Percentiles rank a stretch among this genome's conserved stretches.
phyloP scores from a whole-genome alignment of 2,329 filamentous ascomycete genomes.

The Colletotrichum karsti region DNA sequence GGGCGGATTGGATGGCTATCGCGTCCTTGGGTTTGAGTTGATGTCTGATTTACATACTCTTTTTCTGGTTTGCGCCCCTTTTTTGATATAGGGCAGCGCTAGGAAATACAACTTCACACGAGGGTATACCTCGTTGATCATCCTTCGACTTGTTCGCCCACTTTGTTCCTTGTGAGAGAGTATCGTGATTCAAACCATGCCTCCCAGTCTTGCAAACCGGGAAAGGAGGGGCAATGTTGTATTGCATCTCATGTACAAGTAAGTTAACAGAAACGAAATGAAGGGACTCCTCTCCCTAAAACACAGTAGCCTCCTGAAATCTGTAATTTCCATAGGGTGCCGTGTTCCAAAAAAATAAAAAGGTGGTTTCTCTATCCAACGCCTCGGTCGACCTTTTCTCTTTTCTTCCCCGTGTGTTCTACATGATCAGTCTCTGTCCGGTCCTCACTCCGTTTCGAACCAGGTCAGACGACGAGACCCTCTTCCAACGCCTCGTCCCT shows the following conservation, averaged over 20 bases:
- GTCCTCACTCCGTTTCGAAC: too few species aligned
- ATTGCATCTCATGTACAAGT: constrained; percentile 1
- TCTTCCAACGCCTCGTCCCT: constrained; percentile 62
- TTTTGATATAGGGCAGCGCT: background rate
- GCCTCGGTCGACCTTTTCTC: background rate
- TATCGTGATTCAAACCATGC: background rate
- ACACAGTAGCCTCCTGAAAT: background rate
- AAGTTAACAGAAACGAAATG: background rate
- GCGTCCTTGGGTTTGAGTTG: background rate
- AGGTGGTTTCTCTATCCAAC: constrained; percentile 21
- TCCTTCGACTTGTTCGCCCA: background rate
- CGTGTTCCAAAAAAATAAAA: background rate
- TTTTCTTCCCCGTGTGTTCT: background rate
- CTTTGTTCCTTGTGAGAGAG: too few species aligned
- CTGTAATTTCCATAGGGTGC: background rate
- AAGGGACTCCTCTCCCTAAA: background rate
- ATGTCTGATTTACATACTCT: background rate
- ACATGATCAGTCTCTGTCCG: background rate
- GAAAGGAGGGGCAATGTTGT: background rate
- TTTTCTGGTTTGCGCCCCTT: background rate
- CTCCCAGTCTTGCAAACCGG: background rate
- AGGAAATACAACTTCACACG: background rate
- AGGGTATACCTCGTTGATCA: background rate
- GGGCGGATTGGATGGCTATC: background rate
- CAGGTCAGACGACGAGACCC: constrained; percentile 46